Conservation (phyloP, 2,329 filamentous ascomycete genomes). For the Ascochyta pisi region DNA sequence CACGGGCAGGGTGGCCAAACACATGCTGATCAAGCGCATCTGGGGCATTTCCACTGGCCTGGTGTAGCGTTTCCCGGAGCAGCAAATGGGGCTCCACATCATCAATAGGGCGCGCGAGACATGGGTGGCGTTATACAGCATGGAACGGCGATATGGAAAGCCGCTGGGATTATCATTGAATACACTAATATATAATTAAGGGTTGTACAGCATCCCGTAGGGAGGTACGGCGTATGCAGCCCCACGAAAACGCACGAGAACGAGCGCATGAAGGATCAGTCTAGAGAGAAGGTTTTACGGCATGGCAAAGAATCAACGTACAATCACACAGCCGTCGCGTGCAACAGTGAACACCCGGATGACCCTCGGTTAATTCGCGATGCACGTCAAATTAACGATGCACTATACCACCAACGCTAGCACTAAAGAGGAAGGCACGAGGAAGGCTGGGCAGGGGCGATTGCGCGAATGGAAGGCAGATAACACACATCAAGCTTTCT, state of each 20-base stretch:
- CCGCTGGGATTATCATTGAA: neutral
- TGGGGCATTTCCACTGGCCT: slow-evolving; percentile 39
- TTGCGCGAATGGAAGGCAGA: slow-evolving; percentile 20
- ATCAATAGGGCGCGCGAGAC: slow-evolving; percentile 17
- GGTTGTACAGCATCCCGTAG: neutral
- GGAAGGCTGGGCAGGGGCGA: slow-evolving; percentile 9
- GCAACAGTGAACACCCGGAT: neutral
- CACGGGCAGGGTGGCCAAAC: slow-evolving; percentile 26
- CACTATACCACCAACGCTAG: slow-evolving; percentile 8
- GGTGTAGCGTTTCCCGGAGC: slow-evolving; percentile 34
- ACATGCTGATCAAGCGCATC: slow-evolving; percentile 30
- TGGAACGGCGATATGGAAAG: neutral
- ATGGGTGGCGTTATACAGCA: neutral
- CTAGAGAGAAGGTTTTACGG: neutral
- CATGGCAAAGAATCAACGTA: neutral
- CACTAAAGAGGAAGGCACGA: slow-evolving; percentile 17
- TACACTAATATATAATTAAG: slow-evolving; percentile 8
- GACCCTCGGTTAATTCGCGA: neutral
- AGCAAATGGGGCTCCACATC: slow-evolving; percentile 31
- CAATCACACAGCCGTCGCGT: neutral
- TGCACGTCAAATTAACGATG: slow-evolving; percentile 3
- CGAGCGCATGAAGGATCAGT: neutral
- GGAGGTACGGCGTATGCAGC: neutral
- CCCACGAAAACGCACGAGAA: neutral
- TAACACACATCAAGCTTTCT: slow-evolving; percentile 19